Base-by-base conservation (phyloP, 164 flowering plant genomes). In the Tetracentron sinense region DNA sequence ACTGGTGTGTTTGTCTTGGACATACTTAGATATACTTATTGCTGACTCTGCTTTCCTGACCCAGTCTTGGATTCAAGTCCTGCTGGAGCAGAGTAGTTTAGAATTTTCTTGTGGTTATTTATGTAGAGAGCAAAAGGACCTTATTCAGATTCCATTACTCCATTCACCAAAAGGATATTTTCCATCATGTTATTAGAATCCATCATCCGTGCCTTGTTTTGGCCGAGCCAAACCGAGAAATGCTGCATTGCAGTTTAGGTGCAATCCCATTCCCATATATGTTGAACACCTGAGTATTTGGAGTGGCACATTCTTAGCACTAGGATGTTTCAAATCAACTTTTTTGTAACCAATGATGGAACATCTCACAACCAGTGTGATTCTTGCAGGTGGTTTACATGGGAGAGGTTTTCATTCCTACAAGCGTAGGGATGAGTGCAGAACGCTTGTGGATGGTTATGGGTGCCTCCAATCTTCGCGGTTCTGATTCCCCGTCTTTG, bases 401-500 rank as follows among this genome's bases (percentile, higher is more conserved):
- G 53, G 20, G 44, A 16, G 86, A 77, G 58, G 73, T 57, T 53
- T 90, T 87, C 63, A 78, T 85, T 64, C 96, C 98, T 7, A 90
- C 97, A 52, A 78, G 91, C 65, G 42, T 90, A 10, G 82, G 69
- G 17, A 71, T 79, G 42, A 56, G 85, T 63, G 62, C 73, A 30
- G 80, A 80, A 20, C 63, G 70, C 35, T 63, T 90, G 65, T 94
- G 96, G 98, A 79, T 87, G 85, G 85, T 90, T 20, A 81, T 88
- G 7, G 98, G 98, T 28, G 91, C 79, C 25, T 90, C 96, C 55
- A 86, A 76, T 67, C 46, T 85, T 62, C 68, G 62, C 3, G 72
- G 63, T 46, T 66, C 64, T 35, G 69, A 73, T 30, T 62, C 75
- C 21, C 56, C 73, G 26, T 74, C 83, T 48, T 67, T 87, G 66